A percentile compares a stretch with the other conserved stretches of the same genome.
phyloP scores from a whole-genome alignment of 1,284 basidiomycete species.

The Phellinidium pouzarii region DNA sequence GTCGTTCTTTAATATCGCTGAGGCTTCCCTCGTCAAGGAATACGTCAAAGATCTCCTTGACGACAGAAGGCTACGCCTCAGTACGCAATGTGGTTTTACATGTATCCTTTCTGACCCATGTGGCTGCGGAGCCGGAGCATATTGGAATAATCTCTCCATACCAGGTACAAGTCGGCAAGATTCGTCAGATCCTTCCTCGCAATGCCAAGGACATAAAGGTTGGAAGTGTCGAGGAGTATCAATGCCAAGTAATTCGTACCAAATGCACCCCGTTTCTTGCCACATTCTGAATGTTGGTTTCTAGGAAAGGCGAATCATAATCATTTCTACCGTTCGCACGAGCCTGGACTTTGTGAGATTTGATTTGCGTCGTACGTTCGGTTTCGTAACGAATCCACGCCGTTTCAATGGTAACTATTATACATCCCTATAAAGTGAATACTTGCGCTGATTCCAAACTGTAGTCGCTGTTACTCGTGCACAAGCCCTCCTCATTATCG shows the following conservation, averaged over 20 bases:
- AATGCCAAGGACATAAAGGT: constrained; percentile 40
- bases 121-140: constrained; percentile 30
- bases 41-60: constrained; percentile 32
- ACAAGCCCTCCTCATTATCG: constrained; percentile 48
- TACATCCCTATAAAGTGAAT: constrained; percentile 8
- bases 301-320: constrained; percentile 36
- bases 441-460: constrained; percentile 1
- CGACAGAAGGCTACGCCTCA: constrained; percentile 28
- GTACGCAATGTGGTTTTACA: constrained; percentile 23
- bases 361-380: constrained; percentile 38
- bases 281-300: neutral
- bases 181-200: constrained; percentile 32
- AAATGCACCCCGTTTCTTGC: neutral
- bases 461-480: constrained; percentile 44
- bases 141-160: constrained; percentile 54
- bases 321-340: constrained; percentile 42
- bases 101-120: neutral
- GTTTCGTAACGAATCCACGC: constrained; percentile 39
- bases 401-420: constrained; percentile 38
- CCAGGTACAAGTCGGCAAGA: constrained; percentile 44
- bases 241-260: constrained; percentile 49
- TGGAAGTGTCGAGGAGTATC: constrained; percentile 57
- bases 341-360: constrained; percentile 32
- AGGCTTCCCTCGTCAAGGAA: constrained; percentile 34
- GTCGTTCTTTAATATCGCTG: constrained; percentile 44